Percentiles rank a stretch among this genome's conserved stretches.
Conservation (phyloP, 305 asterid species). For the Solanum chacoense region DNA sequence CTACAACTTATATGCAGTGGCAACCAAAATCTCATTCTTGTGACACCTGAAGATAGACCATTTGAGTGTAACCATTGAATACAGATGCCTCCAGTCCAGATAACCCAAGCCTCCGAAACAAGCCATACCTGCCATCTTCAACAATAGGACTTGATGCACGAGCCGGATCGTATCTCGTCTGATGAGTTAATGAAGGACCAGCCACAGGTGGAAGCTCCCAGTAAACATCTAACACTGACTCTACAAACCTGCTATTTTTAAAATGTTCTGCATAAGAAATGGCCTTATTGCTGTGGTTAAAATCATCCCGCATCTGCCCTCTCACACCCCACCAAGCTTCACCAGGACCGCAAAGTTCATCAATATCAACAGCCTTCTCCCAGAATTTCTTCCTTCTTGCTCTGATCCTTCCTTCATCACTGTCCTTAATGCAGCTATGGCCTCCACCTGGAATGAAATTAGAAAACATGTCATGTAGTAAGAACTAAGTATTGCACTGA, state of each 20-base stretch:
- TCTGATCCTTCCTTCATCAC: slow-evolving; percentile 91
- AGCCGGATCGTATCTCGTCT: slow-evolving; percentile 91
- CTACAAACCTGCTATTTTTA: slow-evolving; percentile 76
- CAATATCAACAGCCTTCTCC: slow-evolving; percentile 76
- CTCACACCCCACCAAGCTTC: slow-evolving; percentile 99
- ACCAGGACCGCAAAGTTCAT: slow-evolving; percentile 86
- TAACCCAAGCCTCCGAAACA: slow-evolving; percentile 64
- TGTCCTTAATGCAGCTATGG: slow-evolving; percentile 85
- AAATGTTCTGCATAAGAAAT: slow-evolving; percentile 58
- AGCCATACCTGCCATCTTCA: slow-evolving; percentile 73
- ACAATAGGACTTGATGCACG: slow-evolving; percentile 64
- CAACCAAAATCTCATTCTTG: slow-evolving; percentile 14
- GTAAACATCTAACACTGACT: slow-evolving; percentile 71
- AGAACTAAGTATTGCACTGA: not conserved
- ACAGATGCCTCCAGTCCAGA: slow-evolving; percentile 55
- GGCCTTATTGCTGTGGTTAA: slow-evolving; percentile 77
- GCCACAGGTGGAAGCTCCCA: slow-evolving; percentile 99
- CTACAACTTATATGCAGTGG: slow-evolving; percentile 1
- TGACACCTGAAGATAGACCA: slow-evolving; percentile 89
- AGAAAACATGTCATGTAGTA: not conserved
- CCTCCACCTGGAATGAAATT: slow-evolving; percentile 68
- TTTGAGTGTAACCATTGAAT: slow-evolving; percentile 90
- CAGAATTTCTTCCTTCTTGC: slow-evolving; percentile 65
- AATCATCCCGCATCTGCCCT: slow-evolving; percentile 87
- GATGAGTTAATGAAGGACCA: slow-evolving; percentile 95